Conservation (phyloP, 257 asterid species). For the Jasminum sambac region DNA sequence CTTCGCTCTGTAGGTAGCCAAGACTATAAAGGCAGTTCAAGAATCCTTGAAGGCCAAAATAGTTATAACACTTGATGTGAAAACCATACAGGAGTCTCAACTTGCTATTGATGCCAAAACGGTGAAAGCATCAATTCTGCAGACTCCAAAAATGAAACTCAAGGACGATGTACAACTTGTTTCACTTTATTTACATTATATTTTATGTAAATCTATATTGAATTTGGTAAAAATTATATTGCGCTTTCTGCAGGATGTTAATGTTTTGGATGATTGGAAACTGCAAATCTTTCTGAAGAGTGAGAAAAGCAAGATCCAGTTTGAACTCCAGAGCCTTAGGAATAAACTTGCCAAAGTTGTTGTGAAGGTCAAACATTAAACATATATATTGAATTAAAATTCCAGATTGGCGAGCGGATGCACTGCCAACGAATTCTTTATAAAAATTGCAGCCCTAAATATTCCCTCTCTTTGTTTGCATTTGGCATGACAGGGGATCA, state of each 20-base stretch:
- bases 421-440: neutral
- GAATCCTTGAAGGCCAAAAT: constrained; percentile 63
- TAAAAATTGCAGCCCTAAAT: constrained; percentile 7
- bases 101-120: constrained; percentile 60
- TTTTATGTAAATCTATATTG: neutral
- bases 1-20: constrained; percentile 65
- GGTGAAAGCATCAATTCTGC: constrained; percentile 72
- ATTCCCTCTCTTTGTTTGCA: constrained; percentile 3
- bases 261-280: constrained; percentile 50
- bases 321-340: constrained; percentile 63
- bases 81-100: constrained; percentile 56
- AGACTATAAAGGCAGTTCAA: constrained; percentile 69
- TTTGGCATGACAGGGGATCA: constrained; percentile 65
- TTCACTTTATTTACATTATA: neutral
- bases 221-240: constrained; percentile 5
- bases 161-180: constrained; percentile 55
- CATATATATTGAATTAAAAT: constrained; percentile 19
- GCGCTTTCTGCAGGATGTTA: constrained; percentile 56
- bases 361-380: constrained; percentile 76
- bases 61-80: constrained; percentile 71
- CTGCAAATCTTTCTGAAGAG: constrained; percentile 54
- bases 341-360: constrained; percentile 69
- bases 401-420: neutral
- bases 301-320: constrained; percentile 61
- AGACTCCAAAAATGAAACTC: constrained; percentile 58